Evolutionary conservation across 1,139 yeast genomes (phyloP).

Genomic region (Pneumocystis oryctolagi): DNA sequence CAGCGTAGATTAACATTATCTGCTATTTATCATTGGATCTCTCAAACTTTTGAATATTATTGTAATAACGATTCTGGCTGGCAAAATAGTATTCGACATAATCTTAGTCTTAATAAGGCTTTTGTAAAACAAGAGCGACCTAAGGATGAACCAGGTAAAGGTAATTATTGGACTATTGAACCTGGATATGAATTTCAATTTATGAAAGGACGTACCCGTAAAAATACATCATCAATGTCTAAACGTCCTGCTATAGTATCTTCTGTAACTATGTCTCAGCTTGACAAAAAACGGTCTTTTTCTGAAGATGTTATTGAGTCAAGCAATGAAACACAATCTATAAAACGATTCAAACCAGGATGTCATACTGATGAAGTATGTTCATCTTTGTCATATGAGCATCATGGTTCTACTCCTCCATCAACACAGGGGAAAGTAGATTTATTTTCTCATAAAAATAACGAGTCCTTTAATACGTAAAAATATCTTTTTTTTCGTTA

Average conservation of each 20-base stretch:
- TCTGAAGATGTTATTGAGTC: neutral
- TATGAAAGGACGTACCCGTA: conserved; percentile 34
- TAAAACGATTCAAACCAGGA: neutral
- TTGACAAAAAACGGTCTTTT: neutral
- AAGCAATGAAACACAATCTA: neutral
- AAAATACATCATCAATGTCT: neutral
- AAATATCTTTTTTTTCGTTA: neutral
- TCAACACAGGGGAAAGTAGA: neutral
- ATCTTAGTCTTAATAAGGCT: conserved; percentile 70
- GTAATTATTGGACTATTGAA: conserved; percentile 90
- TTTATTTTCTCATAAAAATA: neutral
- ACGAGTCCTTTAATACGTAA: neutral
- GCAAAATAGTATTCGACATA: conserved; percentile 85
- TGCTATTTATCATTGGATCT: conserved; percentile 87
- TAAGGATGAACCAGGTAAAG: conserved; percentile 72
- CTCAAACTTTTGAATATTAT: conserved; percentile 72
- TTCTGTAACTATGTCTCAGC: neutral
- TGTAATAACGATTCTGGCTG: conserved; percentile 80
- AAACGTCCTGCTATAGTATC: neutral
- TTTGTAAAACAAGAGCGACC: conserved; percentile 84
- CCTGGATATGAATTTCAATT: conserved; percentile 72
- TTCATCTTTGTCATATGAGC: neutral
- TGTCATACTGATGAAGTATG: neutral
- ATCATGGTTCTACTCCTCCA: neutral
- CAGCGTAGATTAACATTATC: conserved; percentile 69